Percentiles rank a stretch among this genome's conserved stretches.
phyloP scores from a whole-genome alignment of 768 basidiomycete genomes.

The Termitomyces sp. region DNA sequence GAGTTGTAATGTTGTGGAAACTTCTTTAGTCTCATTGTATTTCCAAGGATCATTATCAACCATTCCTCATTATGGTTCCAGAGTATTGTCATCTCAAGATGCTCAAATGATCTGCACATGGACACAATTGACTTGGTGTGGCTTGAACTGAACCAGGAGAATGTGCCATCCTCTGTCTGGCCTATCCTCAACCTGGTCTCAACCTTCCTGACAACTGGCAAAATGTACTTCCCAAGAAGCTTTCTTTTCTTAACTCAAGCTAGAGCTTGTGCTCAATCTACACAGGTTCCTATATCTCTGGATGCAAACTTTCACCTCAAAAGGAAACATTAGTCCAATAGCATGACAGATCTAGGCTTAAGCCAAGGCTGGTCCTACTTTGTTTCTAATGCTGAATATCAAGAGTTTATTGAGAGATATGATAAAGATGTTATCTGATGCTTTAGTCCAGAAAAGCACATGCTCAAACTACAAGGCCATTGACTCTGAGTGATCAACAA shows the following conservation, averaged over 20 bases:
- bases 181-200: conserved; percentile 28
- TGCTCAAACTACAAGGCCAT: conserved; percentile 23
- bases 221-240: conserved; percentile 9
- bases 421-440: background rate
- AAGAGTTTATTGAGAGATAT: conserved; percentile 6
- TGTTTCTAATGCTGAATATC: conserved; percentile 12
- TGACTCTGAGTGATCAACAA: background rate
- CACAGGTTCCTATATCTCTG: conserved; percentile 9
- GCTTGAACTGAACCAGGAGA: conserved; percentile 20
- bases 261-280: background rate
- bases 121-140: conserved; percentile 21
- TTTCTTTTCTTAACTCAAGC: background rate
- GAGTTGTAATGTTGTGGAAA: no score
- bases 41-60: conserved; percentile 16
- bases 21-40: background rate
- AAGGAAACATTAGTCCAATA: conserved; percentile 3
- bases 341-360: conserved; percentile 4
- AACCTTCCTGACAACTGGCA: conserved; percentile 26
- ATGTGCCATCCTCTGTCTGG: conserved; percentile 27
- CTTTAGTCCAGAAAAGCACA: conserved; percentile 10
- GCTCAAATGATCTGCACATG: conserved; percentile 22
- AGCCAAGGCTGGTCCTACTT: conserved; percentile 14
- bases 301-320: conserved; percentile 15
- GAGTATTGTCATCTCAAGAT: conserved; percentile 20
- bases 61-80: conserved; percentile 17